These are phyloP conservation scores for Russula foetens DNA, from an alignment of 768 basidiomycete species.

Conservation along the genomic window DNA sequence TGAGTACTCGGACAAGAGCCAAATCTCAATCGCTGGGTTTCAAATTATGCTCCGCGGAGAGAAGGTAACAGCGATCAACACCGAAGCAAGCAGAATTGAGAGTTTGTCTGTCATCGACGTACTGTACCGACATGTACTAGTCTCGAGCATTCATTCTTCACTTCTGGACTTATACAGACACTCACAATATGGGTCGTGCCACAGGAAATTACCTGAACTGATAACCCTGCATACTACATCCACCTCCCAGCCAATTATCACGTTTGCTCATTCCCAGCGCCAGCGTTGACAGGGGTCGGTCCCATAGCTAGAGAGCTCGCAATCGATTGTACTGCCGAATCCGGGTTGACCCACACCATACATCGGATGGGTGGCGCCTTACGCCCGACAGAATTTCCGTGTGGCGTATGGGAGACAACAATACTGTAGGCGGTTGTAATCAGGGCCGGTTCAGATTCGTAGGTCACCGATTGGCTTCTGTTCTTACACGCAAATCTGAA, in stretches of 20 bases:
- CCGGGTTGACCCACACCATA: background rate
- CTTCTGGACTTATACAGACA: slow-evolving; percentile 1
- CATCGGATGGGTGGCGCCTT: background rate
- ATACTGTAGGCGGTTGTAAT: background rate
- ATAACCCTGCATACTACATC: background rate
- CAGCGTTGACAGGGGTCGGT: background rate
- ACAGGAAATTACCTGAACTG: background rate
- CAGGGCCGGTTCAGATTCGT: background rate
- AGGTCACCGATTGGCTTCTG: slow-evolving; percentile 9
- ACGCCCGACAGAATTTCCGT: background rate
- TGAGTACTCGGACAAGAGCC: background rate
- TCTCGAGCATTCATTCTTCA: background rate
- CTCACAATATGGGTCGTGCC: background rate
- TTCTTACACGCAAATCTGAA: slow-evolving; percentile 6
- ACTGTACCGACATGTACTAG: background rate
- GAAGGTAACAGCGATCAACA: slow-evolving; percentile 8
- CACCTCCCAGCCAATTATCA: background rate
- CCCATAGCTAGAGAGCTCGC: background rate
- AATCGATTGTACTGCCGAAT: background rate
- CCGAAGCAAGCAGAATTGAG: slow-evolving; percentile 10
- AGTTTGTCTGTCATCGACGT: slow-evolving; percentile 15
- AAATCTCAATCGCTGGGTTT: slow-evolving; percentile 18
- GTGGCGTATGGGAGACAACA: background rate
- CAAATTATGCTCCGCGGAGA: slow-evolving; percentile 20
- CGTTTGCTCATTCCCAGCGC: background rate